Evolutionary conservation across 495 filamentous ascomycete species (phyloP), one percentile per base, ranked within the genome.

Genomic region (Penicillium flavigenum): DNA sequence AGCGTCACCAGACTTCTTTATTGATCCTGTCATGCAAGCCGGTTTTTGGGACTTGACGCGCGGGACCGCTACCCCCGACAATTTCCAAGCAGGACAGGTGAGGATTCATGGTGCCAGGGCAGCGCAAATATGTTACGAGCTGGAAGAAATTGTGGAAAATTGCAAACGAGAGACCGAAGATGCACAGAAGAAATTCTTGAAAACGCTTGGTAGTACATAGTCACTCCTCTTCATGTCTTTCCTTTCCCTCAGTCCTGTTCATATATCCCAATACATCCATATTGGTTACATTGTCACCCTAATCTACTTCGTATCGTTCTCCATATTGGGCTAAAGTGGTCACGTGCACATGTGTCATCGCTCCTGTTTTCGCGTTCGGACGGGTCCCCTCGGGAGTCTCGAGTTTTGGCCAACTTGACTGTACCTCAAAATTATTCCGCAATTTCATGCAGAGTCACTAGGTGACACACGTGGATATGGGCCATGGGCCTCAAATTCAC

Each of bases 401-500:
- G 26, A 44, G 11, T 43, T 32, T 19, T 4, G n/a, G 19, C 38
- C 8, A 0, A 31, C 19, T 14, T 20, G 16, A 7, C 7, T n/a
- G 34, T 14, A 17, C n/a, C 36, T 17, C n/a, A 29, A 36, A 3
- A 1, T 27, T 24, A 22, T 24, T 8, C 2, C 36, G 11, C n/a
- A 1, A 1, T 43, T 43, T 20, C 0, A 10, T 20, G 50, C 5
- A 5, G 10, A 43, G 17, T 10, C 5, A 14, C 8, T 27, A 11
- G 38, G n/a, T 31, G 9, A 14, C 24, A 20, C 8, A 2, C 5
- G 16, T 17, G 9, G 7, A 8, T 14, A 53, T 52, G 26, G 38
- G 38, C 32, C 27, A 88, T 89, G 86, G 79, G 81, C 12, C 82
- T 89, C 72, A 80, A 76, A 5, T 89, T 88, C 66, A 63, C 74